A percentile compares a stretch with the other conserved stretches of the same genome.
Conservation (phyloP, 2,329 filamentous ascomycete genomes). For the Esteya vermicola region DNA sequence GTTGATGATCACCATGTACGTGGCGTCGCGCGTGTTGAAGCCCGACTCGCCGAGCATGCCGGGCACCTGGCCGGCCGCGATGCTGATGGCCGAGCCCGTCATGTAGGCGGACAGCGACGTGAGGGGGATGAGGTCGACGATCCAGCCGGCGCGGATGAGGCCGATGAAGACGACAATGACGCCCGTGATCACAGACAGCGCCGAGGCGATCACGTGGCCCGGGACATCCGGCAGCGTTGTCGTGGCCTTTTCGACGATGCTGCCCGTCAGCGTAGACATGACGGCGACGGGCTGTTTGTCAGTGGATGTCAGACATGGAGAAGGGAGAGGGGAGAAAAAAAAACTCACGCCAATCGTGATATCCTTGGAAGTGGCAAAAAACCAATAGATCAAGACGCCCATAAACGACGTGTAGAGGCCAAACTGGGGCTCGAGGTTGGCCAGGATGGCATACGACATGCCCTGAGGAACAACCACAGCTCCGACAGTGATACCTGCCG, state of each 20-base stretch:
- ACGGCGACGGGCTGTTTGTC: conserved; percentile 58
- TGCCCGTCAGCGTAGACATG: conserved; percentile 81
- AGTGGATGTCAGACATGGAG: background rate
- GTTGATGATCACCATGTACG: conserved; percentile 75
- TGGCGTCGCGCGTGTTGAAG: conserved; percentile 49
- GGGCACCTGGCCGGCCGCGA: conserved; percentile 71
- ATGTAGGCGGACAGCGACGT: conserved; percentile 89
- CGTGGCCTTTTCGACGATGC: conserved; percentile 55
- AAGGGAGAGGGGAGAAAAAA: conserved; percentile 4
- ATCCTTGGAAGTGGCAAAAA: conserved; percentile 96
- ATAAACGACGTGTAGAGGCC: conserved; percentile 94
- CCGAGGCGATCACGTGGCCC: conserved; percentile 58
- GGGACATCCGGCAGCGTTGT: conserved; percentile 40
- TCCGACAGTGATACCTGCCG: conserved; percentile 37
- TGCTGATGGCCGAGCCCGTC: conserved; percentile 88
- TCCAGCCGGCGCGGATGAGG: conserved; percentile 67
- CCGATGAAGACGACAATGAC: conserved; percentile 67
- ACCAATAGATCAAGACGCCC: conserved; percentile 90
- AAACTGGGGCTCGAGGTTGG: conserved; percentile 65
- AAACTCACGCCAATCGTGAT: conserved; percentile 72
- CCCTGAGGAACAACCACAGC: conserved; percentile 78
- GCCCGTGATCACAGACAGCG: conserved; percentile 64
- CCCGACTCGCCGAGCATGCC: conserved; percentile 65
- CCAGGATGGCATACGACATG: conserved; percentile 87
- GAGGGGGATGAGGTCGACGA: conserved; percentile 86